Evolutionary conservation across 2,329 filamentous ascomycete species (phyloP).

Genomic region (Aspergillus calidoustus): DNA sequence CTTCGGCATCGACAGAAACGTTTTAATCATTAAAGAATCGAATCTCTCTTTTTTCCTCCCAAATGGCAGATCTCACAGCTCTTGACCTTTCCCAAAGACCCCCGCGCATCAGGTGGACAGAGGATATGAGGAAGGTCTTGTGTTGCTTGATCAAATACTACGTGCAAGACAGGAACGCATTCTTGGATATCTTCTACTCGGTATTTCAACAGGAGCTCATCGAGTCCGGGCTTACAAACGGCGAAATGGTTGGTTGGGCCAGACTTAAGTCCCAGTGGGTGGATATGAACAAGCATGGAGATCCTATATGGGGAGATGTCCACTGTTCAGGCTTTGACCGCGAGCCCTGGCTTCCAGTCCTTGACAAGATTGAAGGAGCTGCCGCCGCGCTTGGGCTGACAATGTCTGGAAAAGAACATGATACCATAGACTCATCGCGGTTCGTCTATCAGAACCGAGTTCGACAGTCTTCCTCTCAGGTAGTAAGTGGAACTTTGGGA

Average conservation of each 20-base stretch:
- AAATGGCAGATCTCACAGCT: neutral
- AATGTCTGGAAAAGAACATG: slow-evolving; percentile 14
- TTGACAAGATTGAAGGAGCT: slow-evolving; percentile 21
- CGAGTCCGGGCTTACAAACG: slow-evolving; percentile 23
- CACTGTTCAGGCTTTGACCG: slow-evolving; percentile 27
- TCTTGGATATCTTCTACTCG: slow-evolving; percentile 32
- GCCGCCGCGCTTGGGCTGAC: slow-evolving; percentile 13
- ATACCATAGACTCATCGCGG: slow-evolving; percentile 18
- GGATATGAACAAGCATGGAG: slow-evolving; percentile 21
- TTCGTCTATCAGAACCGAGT: slow-evolving; percentile 2
- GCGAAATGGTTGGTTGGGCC: neutral
- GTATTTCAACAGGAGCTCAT: slow-evolving; percentile 29
- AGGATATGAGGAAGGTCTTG: neutral
- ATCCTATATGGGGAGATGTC: slow-evolving; percentile 31
- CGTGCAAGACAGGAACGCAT: neutral
- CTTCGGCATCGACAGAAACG: too few relatives aligned
- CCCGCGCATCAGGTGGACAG: neutral
- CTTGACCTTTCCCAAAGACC: neutral
- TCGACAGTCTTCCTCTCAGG: neutral
- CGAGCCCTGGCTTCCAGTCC: slow-evolving; percentile 21
- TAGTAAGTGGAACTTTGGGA: neutral
- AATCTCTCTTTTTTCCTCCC: too few relatives aligned
- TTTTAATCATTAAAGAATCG: too few relatives aligned
- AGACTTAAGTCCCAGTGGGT: slow-evolving; percentile 27
- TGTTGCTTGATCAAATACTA: slow-evolving; percentile 9